Base-by-base conservation (phyloP, 1,284 basidiomycete species). In the Malassezia sympodialis region DNA sequence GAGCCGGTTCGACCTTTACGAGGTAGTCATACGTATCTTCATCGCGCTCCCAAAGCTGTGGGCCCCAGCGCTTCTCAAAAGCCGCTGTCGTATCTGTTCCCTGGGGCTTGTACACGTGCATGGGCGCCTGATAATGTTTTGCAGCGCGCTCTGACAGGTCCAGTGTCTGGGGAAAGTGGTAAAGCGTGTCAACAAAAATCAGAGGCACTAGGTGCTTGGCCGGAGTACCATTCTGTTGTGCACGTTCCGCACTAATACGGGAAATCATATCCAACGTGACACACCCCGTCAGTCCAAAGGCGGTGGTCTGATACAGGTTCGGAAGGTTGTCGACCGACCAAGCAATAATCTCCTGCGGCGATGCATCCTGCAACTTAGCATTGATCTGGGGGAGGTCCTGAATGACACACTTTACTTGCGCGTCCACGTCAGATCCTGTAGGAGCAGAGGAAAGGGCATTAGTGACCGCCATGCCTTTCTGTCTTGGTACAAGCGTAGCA, bases 1-100 rank as follows among this genome's bases (percentile, higher is more conserved):
- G 84, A 3, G 87, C 89, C 19, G 93, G 91, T 75, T 98, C 94
- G 32, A 94, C 88, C 81, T 98, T 98, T 70, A 96, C 90, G 2
- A 84, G 79, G 74, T 85, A 96, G 76, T 98, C 93, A 70, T 98
- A 98, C 32, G 81, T 81, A 61, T 82, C 81, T 75, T 96, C 93
- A 73, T 94, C 85, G 19, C 77, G 82, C 76, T 90, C 85, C 93
- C 94, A 98, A 43, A 93, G 77, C 63, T 80, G 80, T 65, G 85
- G 79, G 11, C 93, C 93, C 77, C 88, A 83, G 75, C 83, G 84
- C 49, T 75, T 76, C 75, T 91, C 89, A 67, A 96, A 96, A 39
- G 87, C 87, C 55, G 79, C 76, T 4, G 81, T 81, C 4, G 80
- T 84, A 30, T 79, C 77, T 59, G 86, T 88, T 6, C 80, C 84